Base-by-base conservation (phyloP, 2,329 filamentous ascomycete species). In the Corinectria fuckeliana region DNA sequence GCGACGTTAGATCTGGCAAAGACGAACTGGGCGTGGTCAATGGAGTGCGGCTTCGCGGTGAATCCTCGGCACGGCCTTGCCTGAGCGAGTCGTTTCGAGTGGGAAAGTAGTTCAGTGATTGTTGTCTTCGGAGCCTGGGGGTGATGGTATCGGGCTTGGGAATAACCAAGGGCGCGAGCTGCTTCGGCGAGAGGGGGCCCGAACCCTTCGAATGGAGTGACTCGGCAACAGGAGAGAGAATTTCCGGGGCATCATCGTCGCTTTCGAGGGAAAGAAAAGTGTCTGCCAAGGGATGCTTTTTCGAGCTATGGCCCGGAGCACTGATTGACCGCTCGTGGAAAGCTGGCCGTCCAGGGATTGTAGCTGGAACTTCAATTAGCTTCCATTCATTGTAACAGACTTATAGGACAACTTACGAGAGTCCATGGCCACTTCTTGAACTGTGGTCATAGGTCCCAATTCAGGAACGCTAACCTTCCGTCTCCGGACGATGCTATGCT, bases 361-460 rank as follows among this genome's bases (percentile, higher is more conserved):
- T 90, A 62, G 88, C 87, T 89, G 64, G 3, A 13, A 42, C 36
- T 50, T 71, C 6, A 18, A 57, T 73, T 23, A 74, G 65, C 63
- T 36, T 53, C 9, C 11, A 25, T 14, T 20, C 20, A 36, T 42
- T 14, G 36, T 44, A 23, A 32, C 9, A 8, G 2, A 20, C 6
- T 21, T 11, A 13, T 13, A 8, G 3, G 34, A 11, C 16, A 50
- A 79, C 88, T 78, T 79, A 91, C 88, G 88, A 68, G 88, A 90
- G 75, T 91, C 88, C 86, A 90, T 89, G 50, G 85, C 74, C 48
- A 83, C 75, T 70, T 90, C 88, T 63, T 89, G 86, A 13, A 90
- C 87, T 1, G 87, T 89, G 5, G 87, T 88, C 87, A 89, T 88
- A 30, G 85, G 86, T 2, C 85, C 87, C 48, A 89, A 74, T 61